Base-by-base conservation (phyloP, 345 rosid species). In the Capsella bursapastoris region DNA sequence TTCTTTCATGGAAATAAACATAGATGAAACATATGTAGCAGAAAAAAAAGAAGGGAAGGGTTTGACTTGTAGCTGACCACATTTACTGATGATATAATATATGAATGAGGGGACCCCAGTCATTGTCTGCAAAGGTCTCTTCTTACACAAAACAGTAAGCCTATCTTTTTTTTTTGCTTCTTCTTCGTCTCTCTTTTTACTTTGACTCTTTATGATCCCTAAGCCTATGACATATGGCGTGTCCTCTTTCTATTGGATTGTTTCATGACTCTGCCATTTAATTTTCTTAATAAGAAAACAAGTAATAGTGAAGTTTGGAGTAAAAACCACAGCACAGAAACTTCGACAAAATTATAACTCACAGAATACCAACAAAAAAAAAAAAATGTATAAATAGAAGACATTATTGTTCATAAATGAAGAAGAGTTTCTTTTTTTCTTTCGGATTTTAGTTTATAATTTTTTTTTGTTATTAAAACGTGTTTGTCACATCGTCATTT, bases 171-270 rank as follows among this genome's bases (percentile, higher is more conserved):
- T 22, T 22, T 22, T 22, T 22, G 2, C 25, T 22, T 71, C 72
- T 71, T 57, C 7, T 34, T 66, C 73, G 65, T 49, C 68, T 71
- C 31, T 77, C 49, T 65, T 22, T 22, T 22, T 22, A 22, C 74
- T 63, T 76, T 69, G 65, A 69, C 75, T 56, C 75, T 65, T 77
- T 71, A 68, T 57, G 76, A 64, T 71, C 76, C 76, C 55, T 55
- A 56, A 56, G 57, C 51, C 40, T 64, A 37, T 10, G 5, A 43
- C 15, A 48, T 5, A 31, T 48, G 44, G 57, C 72, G 59, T 71
- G 80, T 64, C 63, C 5, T 0, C 1, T 40, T 10, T 0, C 1
- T 31, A 70, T 64, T 64, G 67, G 72, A 3, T 3, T 0, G 0
- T 8, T 11, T 8, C 28, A 0, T 55, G 63, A 76, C 57, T 61